Evolutionary conservation across 2,329 filamentous ascomycete species (phyloP).

Genomic region (Phaeosphaeria sp.): DNA sequence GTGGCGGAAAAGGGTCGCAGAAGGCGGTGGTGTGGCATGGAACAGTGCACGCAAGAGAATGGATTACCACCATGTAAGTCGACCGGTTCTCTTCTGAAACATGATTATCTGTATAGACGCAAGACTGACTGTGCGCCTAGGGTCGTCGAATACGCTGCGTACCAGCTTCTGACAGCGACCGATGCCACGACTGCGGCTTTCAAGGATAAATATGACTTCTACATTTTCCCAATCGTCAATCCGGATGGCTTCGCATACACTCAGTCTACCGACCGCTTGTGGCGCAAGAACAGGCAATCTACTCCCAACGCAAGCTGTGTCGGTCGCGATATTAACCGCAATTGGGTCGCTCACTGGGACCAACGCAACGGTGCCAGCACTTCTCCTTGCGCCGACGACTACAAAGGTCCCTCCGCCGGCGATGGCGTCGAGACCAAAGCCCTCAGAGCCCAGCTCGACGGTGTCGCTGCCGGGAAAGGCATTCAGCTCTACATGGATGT

Average conservation of each 20-base stretch:
- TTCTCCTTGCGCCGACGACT: constrained; percentile 45
- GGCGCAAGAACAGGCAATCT: constrained; percentile 48
- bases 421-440: constrained; percentile 47
- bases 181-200: constrained; percentile 45
- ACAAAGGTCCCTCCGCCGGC: constrained; percentile 43
- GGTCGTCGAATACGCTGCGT: constrained; percentile 46
- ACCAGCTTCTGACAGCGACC: constrained; percentile 43
- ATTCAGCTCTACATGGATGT: constrained; percentile 70
- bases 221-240: constrained; percentile 57
- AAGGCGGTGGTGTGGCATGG: constrained; percentile 47
- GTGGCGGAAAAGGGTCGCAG: constrained; percentile 45
- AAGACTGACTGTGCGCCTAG: constrained; percentile 12
- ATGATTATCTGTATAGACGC: background rate
- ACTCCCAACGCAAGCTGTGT: constrained; percentile 39
- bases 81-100: background rate
- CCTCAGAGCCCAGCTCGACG: constrained; percentile 56
- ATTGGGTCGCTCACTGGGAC: constrained; percentile 47
- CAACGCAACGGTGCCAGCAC: constrained; percentile 42
- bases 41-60: constrained; percentile 49
- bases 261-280: constrained; percentile 47
- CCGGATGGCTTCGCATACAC: constrained; percentile 49
- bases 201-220: constrained; percentile 70
- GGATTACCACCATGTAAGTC: constrained; percentile 42
- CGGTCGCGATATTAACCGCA: constrained; percentile 50
- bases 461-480: constrained; percentile 54